Percentiles rank a stretch among this genome's conserved stretches.
Evolutionary conservation across 2,329 filamentous ascomycete species (phyloP).

Genomic region (Lasiodiplodia gonubiensis): DNA sequence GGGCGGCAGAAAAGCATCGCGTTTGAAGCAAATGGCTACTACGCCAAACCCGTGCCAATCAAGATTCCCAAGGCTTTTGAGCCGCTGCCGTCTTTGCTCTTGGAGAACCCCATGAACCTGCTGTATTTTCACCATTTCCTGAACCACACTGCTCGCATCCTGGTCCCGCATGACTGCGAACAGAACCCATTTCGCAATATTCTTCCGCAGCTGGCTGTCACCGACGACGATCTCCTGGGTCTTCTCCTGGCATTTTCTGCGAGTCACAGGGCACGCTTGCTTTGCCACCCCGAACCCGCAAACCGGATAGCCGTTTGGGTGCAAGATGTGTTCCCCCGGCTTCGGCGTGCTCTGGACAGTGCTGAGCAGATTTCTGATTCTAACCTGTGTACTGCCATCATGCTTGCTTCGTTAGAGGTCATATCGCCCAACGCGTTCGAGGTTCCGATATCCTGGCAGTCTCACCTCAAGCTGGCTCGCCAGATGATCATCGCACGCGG

Average conservation of each 20-base stretch:
- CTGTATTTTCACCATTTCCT: constrained; percentile 77
- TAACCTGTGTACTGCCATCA: constrained; percentile 80
- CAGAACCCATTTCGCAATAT: constrained; percentile 66
- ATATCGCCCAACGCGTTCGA: constrained; percentile 82
- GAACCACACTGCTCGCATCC: constrained; percentile 76
- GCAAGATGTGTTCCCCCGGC: constrained; percentile 74
- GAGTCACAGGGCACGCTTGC: constrained; percentile 77
- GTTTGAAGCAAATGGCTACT: constrained; percentile 69
- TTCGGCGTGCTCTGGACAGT: constrained; percentile 70
- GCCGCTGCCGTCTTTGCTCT: constrained; percentile 61
- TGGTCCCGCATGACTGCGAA: constrained; percentile 66
- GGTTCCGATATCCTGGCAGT: constrained; percentile 80
- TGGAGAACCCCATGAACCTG: constrained; percentile 79
- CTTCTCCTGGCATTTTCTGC: constrained; percentile 82
- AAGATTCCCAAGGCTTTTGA: constrained; percentile 64
- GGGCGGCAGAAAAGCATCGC: constrained; percentile 56
- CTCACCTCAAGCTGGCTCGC: constrained; percentile 76
- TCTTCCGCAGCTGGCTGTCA: constrained; percentile 70
- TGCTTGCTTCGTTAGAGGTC: constrained; percentile 83
- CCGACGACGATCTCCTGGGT: constrained; percentile 74
- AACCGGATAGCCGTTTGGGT: constrained; percentile 83
- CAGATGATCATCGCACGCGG: constrained; percentile 73
- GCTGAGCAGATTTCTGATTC: constrained; percentile 70
- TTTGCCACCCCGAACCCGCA: constrained; percentile 74
- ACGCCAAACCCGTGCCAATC: constrained; percentile 70